Evolutionary conservation across 2,329 filamentous ascomycete genomes (phyloP), one percentile per base, ranked within the genome.

Genomic region (Diaporthe australafricana): DNA sequence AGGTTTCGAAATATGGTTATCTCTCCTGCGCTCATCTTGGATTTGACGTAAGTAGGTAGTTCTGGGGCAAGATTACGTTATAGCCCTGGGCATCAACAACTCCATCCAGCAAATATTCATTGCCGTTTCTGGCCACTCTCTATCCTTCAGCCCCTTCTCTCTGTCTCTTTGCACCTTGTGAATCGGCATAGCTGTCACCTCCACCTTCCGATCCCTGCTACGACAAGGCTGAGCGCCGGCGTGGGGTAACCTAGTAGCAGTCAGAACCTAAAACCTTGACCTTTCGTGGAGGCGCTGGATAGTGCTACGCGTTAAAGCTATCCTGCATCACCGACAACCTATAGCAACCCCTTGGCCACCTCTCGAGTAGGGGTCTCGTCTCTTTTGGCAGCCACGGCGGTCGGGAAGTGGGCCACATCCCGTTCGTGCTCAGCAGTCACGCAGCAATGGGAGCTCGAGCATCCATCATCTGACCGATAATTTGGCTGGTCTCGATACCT

Each of bases 141-240:
- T 32, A 50, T 60, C 42, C 17, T 27, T 56, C 52, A 20, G 27
- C n/a, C 20, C 22, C 45, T 30, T 35, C 22, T 47, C 42, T 35
- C 20, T 35, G 7, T 30, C 25, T 16, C 42, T 40, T 16, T 9
- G 27, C 45, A 38, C 22, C 17, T 42, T 40, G 32, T 17, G 9
- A 45, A 16, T 22, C 12, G 20, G 52, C 42, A 35, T 25, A 38
- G 35, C 52, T n/a, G 17, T 57, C 9, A 47, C 65, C 66, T 22
- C 53, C 66, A 69, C 66, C 53, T 69, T 45, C 66, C 53, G 66
- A 69, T 38, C 53, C 42, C 53, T 60, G 67, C n/a, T n/a, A 40
- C 45, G 30, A 35, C 53, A 60, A 60, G 67, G 67, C 42, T 52
- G 42, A 60, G 55, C 12, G 11, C 25, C 3, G 12, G 42, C 45